A percentile compares a stretch with the other conserved stretches of the same genome.
These are phyloP conservation scores for Diaporthe ilicicola DNA, from an alignment of 2,329 filamentous ascomycete species.

Conservation along the genomic window DNA sequence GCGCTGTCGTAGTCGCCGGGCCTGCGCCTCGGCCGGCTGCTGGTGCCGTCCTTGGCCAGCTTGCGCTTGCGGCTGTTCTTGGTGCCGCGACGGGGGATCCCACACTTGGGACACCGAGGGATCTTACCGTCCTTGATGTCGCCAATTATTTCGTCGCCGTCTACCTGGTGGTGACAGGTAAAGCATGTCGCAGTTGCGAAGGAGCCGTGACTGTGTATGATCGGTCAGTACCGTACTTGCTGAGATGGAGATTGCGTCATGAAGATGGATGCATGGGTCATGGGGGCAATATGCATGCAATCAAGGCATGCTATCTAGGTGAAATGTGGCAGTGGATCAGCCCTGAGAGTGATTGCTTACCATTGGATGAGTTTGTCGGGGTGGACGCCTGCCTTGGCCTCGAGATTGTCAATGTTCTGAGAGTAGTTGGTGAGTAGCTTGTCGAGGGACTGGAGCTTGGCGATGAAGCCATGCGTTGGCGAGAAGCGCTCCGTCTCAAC, in stretches of 20 bases:
- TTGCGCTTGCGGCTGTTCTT: constrained; percentile 63
- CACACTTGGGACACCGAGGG: constrained; percentile 79
- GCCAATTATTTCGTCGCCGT: constrained; percentile 80
- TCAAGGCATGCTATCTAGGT: not conserved
- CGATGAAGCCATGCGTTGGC: constrained; percentile 94
- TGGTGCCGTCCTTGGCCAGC: constrained; percentile 54
- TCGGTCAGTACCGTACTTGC: not conserved
- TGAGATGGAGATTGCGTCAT: not conserved
- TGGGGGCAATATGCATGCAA: not conserved
- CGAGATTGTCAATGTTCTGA: constrained; percentile 98
- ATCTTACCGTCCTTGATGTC: constrained; percentile 81
- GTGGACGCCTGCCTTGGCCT: constrained; percentile 83
- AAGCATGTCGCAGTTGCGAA: constrained; percentile 93
- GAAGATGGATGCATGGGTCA: not conserved
- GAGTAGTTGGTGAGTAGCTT: constrained; percentile 98
- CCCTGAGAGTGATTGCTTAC: constrained; percentile 14
- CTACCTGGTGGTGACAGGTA: constrained; percentile 77
- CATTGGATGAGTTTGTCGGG: constrained; percentile 90
- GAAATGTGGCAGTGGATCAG: not conserved
- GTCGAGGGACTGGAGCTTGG: constrained; percentile 83
- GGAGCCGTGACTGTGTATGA: constrained; percentile 72
- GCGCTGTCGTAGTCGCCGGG: constrained; percentile 51
- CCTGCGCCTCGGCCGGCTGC: constrained; percentile 47
- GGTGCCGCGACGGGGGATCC: constrained; percentile 60
- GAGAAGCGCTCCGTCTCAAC: constrained; percentile 83